These are phyloP conservation scores for Starmera pachycereana DNA, from an alignment of 805 yeast genomes.

Conservation along the genomic window DNA sequence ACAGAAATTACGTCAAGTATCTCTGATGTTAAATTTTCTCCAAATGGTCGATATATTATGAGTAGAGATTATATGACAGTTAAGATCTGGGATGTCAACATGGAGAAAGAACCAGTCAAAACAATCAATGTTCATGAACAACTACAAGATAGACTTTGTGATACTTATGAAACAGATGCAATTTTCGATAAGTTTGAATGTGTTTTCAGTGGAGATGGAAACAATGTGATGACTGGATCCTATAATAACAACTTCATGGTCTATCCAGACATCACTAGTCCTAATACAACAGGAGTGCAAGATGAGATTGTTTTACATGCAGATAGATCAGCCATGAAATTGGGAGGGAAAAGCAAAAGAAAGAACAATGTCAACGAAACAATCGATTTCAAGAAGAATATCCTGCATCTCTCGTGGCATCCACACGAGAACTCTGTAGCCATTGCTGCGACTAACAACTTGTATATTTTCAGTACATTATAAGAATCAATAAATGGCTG, in stretches of 20 bases:
- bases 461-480: slow-evolving; percentile 72
- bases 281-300: slow-evolving; percentile 10
- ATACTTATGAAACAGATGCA: slow-evolving; percentile 96
- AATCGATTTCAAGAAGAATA: slow-evolving; percentile 90
- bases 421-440: slow-evolving; percentile 95
- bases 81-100: slow-evolving; percentile 95
- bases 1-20: slow-evolving; percentile 94
- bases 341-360: slow-evolving; percentile 58
- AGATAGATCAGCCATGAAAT: slow-evolving; percentile 80
- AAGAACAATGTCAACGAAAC: slow-evolving; percentile 35
- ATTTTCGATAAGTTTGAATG: slow-evolving; percentile 98
- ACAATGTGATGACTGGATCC: slow-evolving; percentile 91
- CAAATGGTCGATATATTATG: slow-evolving; percentile 91
- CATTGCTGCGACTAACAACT: slow-evolving; percentile 94
- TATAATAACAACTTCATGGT: slow-evolving; percentile 96
- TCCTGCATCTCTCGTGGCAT: slow-evolving; percentile 96
- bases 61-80: slow-evolving; percentile 95
- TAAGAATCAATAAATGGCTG: slow-evolving; percentile 17
- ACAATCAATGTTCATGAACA: slow-evolving; percentile 95
- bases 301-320: slow-evolving; percentile 83
- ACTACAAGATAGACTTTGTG: slow-evolving; percentile 85
- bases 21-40: slow-evolving; percentile 85
- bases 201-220: slow-evolving; percentile 86
- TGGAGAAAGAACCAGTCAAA: slow-evolving; percentile 92
- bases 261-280: slow-evolving; percentile 69